These are phyloP conservation scores for Hymenoscyphus fructigenus DNA, from an alignment of 2,329 filamentous ascomycete species.

Conservation along the genomic window DNA sequence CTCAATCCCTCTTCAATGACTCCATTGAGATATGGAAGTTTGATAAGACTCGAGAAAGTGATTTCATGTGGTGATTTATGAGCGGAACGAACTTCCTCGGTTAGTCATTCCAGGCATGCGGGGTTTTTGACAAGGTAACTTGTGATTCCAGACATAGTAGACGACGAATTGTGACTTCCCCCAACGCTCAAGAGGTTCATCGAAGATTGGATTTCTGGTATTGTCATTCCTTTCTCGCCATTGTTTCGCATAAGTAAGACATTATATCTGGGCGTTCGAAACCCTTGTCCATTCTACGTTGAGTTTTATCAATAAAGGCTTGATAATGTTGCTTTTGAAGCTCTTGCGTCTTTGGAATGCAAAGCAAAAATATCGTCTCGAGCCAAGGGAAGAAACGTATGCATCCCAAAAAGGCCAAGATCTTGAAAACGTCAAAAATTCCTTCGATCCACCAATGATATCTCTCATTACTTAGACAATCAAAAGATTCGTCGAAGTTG, in stretches of 20 bases:
- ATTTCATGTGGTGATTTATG: conserved; percentile 7
- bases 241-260: conserved; percentile 30
- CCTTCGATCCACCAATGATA: conserved; percentile 34
- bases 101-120: neutral
- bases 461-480: conserved; percentile 38
- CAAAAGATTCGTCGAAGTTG: conserved; percentile 44
- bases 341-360: conserved; percentile 33
- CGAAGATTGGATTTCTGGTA: neutral
- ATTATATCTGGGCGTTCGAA: neutral
- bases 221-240: conserved; percentile 28
- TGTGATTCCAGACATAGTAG: conserved; percentile 5
- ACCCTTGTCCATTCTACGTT: neutral
- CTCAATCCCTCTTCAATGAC: conserved; percentile 35
- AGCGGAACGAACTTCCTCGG: conserved; percentile 10
- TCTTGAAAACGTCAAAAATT: conserved; percentile 28
- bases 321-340: conserved; percentile 37
- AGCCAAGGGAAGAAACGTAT: conserved; percentile 31
- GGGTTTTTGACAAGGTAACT: conserved; percentile 7
- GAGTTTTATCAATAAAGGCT: conserved; percentile 27
- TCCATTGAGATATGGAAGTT: conserved; percentile 35
- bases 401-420: conserved; percentile 39
- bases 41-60: neutral
- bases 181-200: neutral
- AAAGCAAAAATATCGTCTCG: conserved; percentile 35
- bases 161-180: conserved; percentile 10